A percentile compares a stretch with the other conserved stretches of the same genome.
These are phyloP conservation scores for Dipteronia dyeriana DNA, from an alignment of 345 rosid genomes.

Conservation along the genomic window DNA sequence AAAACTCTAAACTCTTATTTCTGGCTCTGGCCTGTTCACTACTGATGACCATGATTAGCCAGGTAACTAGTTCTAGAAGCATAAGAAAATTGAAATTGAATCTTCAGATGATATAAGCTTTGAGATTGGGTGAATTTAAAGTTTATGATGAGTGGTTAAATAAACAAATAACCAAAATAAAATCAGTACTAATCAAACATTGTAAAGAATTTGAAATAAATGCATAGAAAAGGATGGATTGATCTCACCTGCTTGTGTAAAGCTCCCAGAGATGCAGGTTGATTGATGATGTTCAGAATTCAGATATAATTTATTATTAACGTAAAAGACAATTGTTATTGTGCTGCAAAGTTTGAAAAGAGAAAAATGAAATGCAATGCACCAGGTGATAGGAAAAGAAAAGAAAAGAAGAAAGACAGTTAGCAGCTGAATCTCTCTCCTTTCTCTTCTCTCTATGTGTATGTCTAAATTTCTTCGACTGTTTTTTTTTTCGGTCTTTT, in stretches of 20 bases:
- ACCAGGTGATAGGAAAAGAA: neutral
- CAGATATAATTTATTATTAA: no score
- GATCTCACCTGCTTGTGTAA: conserved; percentile 1
- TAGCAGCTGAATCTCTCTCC: neutral
- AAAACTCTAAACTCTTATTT: no score
- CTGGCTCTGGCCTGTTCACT: no score
- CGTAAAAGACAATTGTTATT: neutral
- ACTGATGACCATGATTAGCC: no score
- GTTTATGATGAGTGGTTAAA: no score
- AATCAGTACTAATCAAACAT: neutral
- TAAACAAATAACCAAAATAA: no score
- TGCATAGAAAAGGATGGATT: neutral
- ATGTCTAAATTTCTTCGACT: neutral
- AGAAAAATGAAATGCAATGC: neutral
- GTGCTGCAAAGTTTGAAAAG: neutral
- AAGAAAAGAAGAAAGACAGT: neutral
- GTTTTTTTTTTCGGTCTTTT: neutral
- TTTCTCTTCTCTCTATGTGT: neutral
- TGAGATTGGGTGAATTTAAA: no score
- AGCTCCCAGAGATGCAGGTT: neutral
- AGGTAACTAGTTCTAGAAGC: no score
- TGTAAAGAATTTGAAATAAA: neutral
- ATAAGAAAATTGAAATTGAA: no score
- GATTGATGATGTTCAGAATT: no score
- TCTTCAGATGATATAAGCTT: no score